Evolutionary conservation across 108 stramenopile species (phyloP).

Genomic region (Seminavis robusta): DNA sequence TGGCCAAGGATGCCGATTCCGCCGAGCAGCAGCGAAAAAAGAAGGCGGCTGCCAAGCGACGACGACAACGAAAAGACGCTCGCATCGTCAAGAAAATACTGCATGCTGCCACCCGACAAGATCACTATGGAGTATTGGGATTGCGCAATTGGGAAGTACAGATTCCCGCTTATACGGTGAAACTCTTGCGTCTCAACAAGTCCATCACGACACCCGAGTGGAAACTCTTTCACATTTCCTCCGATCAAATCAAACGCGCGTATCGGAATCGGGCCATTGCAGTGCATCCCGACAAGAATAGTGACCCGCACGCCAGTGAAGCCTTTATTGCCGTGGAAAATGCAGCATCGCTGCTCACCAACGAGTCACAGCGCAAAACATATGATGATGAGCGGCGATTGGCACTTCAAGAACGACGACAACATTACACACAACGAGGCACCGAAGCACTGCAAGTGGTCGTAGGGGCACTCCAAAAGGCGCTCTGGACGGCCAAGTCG

Average conservation of each 20-base stretch:
- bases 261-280: conserved; percentile 49
- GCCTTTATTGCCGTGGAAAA: conserved; percentile 79
- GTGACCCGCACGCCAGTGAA: conserved; percentile 75
- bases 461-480: too few relatives aligned
- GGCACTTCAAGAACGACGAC: too few relatives aligned
- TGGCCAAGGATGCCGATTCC: too few relatives aligned
- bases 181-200: conserved; percentile 17
- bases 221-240: conserved; percentile 22
- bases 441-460: too few relatives aligned
- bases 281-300: conserved; percentile 79
- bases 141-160: conserved; percentile 44
- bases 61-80: conserved; percentile 63
- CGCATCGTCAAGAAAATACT: conserved; percentile 50
- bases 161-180: conserved; percentile 42
- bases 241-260: conserved; percentile 48
- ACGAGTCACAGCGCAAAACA: conserved; percentile 37
- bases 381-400: conserved; percentile 63
- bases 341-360: conserved; percentile 60
- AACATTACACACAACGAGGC: too few relatives aligned
- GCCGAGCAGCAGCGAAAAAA: conserved; percentile 56
- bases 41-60: conserved; percentile 9
- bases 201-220: too few relatives aligned
- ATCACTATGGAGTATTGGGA: conserved; percentile 74
- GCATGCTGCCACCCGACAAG: conserved; percentile 30
- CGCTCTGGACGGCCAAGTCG: too few relatives aligned